Conservation (phyloP, 1,284 basidiomycete species). For the Leccinum solheimii region DNA sequence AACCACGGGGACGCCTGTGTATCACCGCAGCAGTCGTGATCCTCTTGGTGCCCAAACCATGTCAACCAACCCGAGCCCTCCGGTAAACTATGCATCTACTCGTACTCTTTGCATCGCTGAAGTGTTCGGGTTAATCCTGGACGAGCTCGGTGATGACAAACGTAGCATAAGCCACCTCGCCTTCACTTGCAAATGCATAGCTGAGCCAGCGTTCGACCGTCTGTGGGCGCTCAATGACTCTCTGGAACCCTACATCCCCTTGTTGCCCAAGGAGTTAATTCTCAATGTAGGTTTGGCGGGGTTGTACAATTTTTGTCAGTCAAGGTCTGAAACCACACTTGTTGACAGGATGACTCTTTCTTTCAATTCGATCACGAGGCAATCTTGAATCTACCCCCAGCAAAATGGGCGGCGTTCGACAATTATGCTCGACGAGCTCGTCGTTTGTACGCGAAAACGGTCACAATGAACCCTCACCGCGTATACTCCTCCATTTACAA, state of each 20-base stretch:
- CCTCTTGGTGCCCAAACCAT: constrained; percentile 4
- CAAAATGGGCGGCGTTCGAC: constrained; percentile 26
- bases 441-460: constrained; percentile 25
- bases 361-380: constrained; percentile 16
- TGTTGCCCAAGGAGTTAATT: constrained; percentile 23
- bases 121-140: constrained; percentile 29
- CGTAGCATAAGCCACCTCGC: constrained; percentile 28
- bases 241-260: constrained; percentile 26
- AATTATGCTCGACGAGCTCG: constrained; percentile 27
- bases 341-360: constrained; percentile 22
- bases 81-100: neutral
- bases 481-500: constrained; percentile 34
- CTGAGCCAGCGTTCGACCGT: constrained; percentile 29
- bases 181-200: constrained; percentile 29
- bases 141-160: constrained; percentile 24
- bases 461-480: constrained; percentile 30
- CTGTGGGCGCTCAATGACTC: constrained; percentile 32
- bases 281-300: constrained; percentile 22
- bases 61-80: neutral
- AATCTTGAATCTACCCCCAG: constrained; percentile 12
- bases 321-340: constrained; percentile 6
- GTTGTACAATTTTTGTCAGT: neutral
- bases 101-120: constrained; percentile 26
- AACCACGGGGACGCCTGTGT: neutral
- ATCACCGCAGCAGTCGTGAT: neutral